These are phyloP conservation scores for Protomyces macrosporus DNA, from an alignment of 1,139 yeast genomes.

Conservation along the genomic window DNA sequence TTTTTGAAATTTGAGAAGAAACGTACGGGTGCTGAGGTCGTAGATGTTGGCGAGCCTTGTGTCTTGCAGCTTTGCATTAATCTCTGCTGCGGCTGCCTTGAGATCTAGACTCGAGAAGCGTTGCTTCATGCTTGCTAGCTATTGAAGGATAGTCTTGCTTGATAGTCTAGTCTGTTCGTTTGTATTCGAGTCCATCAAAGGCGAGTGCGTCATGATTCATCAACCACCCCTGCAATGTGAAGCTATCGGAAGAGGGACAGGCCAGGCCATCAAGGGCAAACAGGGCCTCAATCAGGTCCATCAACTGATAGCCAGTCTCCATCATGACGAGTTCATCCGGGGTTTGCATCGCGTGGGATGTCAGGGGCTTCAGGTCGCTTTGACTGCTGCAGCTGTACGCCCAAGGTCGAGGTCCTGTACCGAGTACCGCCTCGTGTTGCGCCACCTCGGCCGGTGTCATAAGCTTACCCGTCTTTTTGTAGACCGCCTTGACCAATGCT, in stretches of 20 bases:
- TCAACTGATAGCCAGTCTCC: neutral
- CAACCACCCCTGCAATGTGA: neutral
- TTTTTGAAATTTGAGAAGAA: slow-evolving; percentile 69
- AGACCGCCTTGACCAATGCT: slow-evolving; percentile 33
- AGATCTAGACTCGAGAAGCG: slow-evolving; percentile 80
- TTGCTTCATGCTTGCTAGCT: slow-evolving; percentile 48
- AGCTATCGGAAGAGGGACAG: neutral
- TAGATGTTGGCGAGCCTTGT: slow-evolving; percentile 73
- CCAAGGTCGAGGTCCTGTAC: neutral
- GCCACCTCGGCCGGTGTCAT: neutral
- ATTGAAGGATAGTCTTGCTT: neutral
- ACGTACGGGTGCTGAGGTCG: slow-evolving; percentile 69
- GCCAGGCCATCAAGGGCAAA: neutral
- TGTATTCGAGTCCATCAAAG: neutral
- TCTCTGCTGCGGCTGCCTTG: slow-evolving; percentile 63
- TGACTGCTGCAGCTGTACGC: neutral
- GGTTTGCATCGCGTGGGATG: neutral
- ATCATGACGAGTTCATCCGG: neutral
- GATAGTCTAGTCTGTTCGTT: neutral
- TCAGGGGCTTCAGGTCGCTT: neutral
- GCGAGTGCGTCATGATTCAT: neutral
- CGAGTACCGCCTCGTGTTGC: neutral
- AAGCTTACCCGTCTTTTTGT: neutral
- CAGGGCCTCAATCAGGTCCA: neutral
- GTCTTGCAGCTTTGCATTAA: slow-evolving; percentile 41